Conservation (phyloP, 768 basidiomycete species). For the Pleurotus djamor region DNA sequence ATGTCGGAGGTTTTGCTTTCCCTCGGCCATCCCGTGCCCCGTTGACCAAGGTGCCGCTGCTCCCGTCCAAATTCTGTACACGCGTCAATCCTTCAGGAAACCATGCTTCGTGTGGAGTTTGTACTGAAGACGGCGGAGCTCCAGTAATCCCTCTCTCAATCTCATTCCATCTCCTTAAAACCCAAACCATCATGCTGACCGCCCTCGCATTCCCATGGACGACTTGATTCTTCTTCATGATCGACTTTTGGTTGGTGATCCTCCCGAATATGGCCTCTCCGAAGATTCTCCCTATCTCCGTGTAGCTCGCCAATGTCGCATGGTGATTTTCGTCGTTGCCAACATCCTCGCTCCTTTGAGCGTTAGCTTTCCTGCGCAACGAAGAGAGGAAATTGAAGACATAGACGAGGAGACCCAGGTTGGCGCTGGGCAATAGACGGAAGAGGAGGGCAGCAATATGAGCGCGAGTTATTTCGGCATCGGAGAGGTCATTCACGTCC, state of each 20-base stretch:
- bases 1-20: not conserved
- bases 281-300: not conserved
- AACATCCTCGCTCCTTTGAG: no score
- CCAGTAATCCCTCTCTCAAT: not conserved
- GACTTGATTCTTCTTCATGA: not conserved
- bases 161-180: not conserved
- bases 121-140: not conserved
- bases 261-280: conserved; percentile 1
- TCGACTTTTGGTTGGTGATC: not conserved
- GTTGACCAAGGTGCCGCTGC: not conserved
- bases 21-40: no score
- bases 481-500: not conserved
- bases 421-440: conserved; percentile 39
- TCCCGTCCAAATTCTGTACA: not conserved
- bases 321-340: no score
- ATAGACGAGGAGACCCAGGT: conserved; percentile 41
- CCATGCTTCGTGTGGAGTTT: not conserved
- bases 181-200: conserved; percentile 1
- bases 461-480: conserved; percentile 16
- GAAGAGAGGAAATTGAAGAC: conserved; percentile 36
- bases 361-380: not conserved
- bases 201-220: conserved; percentile 2
- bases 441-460: conserved; percentile 31
- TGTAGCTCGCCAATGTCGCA: conserved; percentile 1
- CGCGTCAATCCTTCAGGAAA: no score